A percentile compares a stretch with the other conserved stretches of the same genome.
Conservation (phyloP, 805 yeast species). For the Ascoidea asiatica region DNA sequence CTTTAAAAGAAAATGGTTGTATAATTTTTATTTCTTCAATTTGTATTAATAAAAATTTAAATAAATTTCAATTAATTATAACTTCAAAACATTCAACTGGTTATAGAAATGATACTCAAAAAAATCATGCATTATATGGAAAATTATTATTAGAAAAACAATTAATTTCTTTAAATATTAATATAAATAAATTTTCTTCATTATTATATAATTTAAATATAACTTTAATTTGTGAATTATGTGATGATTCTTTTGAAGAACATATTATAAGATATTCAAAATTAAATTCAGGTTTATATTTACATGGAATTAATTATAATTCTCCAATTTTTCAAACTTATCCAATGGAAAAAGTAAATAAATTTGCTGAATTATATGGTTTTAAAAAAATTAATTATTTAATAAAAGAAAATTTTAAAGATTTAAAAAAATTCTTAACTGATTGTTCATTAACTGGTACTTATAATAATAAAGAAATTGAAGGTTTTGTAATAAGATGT, state of each 20-base stretch:
- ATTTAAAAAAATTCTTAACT: slow-evolving; percentile 38
- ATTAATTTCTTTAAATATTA: slow-evolving; percentile 25
- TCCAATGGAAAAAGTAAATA: slow-evolving; percentile 42
- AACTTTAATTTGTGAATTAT: slow-evolving; percentile 86
- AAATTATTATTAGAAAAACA: slow-evolving; percentile 43
- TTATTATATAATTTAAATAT: slow-evolving; percentile 33
- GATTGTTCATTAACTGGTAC: slow-evolving; percentile 52
- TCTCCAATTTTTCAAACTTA: slow-evolving; percentile 48
- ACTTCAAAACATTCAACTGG: slow-evolving; percentile 92
- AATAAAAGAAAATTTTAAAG: slow-evolving; percentile 21
- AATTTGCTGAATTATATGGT: slow-evolving; percentile 57
- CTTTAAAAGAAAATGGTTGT: slow-evolving; percentile 90
- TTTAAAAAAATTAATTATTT: slow-evolving; percentile 46
- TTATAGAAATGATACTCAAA: slow-evolving; percentile 28
- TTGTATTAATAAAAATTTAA: slow-evolving; percentile 33
- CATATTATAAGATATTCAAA: slow-evolving; percentile 68
- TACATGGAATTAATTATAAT: slow-evolving; percentile 81
- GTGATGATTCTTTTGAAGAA: slow-evolving; percentile 90
- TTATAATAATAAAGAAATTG: slow-evolving; percentile 60
- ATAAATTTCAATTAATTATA: slow-evolving; percentile 65
- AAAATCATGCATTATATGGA: slow-evolving; percentile 71
- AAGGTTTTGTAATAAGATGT: slow-evolving; percentile 87
- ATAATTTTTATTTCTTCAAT: slow-evolving; percentile 53
- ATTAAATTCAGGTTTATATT: slow-evolving; percentile 65
- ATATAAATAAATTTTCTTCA: slow-evolving; percentile 38